Conservation (phyloP, 495 filamentous ascomycete genomes). For the Apiosordaria backusii region DNA sequence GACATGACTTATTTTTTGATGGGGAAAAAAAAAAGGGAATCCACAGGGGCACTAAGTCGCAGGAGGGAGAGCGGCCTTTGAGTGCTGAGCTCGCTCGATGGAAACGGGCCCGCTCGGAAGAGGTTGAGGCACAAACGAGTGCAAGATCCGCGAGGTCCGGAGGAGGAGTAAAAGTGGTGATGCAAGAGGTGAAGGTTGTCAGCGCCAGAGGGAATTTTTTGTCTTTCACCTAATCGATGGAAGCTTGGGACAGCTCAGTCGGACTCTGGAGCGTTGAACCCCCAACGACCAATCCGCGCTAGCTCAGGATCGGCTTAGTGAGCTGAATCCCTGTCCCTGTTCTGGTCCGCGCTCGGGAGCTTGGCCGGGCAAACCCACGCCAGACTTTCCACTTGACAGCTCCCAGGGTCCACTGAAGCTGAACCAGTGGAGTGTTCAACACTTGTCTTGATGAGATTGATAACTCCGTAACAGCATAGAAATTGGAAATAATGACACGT, state of each 20-base stretch:
- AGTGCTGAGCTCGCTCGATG: slow-evolving; percentile 13
- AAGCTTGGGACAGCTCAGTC: slow-evolving; percentile 31
- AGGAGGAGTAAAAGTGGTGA: slow-evolving; percentile 12
- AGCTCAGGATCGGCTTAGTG: slow-evolving; percentile 25
- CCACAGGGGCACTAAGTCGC: slow-evolving; percentile 11
- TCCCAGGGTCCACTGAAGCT: slow-evolving; percentile 6
- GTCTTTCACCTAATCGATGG: slow-evolving; percentile 14
- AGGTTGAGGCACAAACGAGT: slow-evolving; percentile 4
- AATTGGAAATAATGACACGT: not conserved
- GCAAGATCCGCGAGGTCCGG: slow-evolving; percentile 3
- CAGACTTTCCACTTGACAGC: slow-evolving; percentile 13
- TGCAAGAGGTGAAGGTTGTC: slow-evolving; percentile 9
- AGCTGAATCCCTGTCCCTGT: slow-evolving; percentile 13
- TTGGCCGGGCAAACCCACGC: slow-evolving; percentile 13
- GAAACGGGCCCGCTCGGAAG: slow-evolving; percentile 10
- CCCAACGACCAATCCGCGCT: slow-evolving; percentile 31
- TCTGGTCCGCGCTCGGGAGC: slow-evolving; percentile 12
- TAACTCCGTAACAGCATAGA: not conserved
- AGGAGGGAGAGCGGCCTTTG: not conserved
- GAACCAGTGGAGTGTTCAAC: not conserved
- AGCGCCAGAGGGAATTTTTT: slow-evolving; percentile 36
- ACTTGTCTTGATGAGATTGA: not conserved
- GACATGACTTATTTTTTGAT: slow-evolving; percentile 44
- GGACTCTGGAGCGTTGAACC: slow-evolving; percentile 32
- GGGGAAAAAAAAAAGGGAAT: slow-evolving; percentile 25